A percentile compares a stretch with the other conserved stretches of the same genome.
Conservation (phyloP, 768 basidiomycete genomes). For the Saitozyma podzolica region DNA sequence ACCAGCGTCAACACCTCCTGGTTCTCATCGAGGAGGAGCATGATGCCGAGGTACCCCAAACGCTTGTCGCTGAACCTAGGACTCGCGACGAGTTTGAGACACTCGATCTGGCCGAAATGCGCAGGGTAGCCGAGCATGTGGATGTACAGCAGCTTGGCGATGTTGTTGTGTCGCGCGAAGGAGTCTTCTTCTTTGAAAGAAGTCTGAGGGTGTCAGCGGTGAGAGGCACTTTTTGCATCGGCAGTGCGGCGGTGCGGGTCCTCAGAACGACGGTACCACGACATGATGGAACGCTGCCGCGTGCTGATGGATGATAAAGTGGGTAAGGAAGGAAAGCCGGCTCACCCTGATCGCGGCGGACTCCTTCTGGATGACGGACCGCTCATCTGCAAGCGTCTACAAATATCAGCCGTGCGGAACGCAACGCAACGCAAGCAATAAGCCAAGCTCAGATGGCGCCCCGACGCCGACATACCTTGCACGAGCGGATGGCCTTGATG, state of each 20-base stretch:
- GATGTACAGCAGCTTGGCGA: constrained; percentile 96
- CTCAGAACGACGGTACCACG: background rate
- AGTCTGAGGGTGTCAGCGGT: constrained; percentile 87
- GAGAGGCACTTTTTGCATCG: constrained; percentile 60
- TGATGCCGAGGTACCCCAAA: constrained; percentile 93
- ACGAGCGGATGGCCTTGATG: constrained; percentile 96
- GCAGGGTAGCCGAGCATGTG: constrained; percentile 77
- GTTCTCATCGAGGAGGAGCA: constrained; percentile 95
- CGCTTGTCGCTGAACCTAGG: constrained; percentile 95
- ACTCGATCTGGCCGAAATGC: constrained; percentile 91
- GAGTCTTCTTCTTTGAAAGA: constrained; percentile 97
- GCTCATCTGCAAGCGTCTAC: constrained; percentile 94
- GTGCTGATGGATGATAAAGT: background rate
- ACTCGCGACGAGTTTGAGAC: constrained; percentile 68
- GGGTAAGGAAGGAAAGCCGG: constrained; percentile 1
- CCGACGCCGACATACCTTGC: constrained; percentile 66
- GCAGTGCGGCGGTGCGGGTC: background rate
- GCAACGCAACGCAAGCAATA: constrained; percentile 2
- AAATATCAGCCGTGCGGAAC: constrained; percentile 4
- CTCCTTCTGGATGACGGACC: constrained; percentile 93
- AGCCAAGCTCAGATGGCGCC: background rate
- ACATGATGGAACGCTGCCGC: background rate
- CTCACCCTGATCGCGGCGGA: constrained; percentile 74
- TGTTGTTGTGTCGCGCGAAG: constrained; percentile 90
- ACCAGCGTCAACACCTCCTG: constrained; percentile 96